Evolutionary conservation across 352 stramenopile species (phyloP), one percentile per base, ranked within the genome.

Genomic region (Thraustochytrium sp.): DNA sequence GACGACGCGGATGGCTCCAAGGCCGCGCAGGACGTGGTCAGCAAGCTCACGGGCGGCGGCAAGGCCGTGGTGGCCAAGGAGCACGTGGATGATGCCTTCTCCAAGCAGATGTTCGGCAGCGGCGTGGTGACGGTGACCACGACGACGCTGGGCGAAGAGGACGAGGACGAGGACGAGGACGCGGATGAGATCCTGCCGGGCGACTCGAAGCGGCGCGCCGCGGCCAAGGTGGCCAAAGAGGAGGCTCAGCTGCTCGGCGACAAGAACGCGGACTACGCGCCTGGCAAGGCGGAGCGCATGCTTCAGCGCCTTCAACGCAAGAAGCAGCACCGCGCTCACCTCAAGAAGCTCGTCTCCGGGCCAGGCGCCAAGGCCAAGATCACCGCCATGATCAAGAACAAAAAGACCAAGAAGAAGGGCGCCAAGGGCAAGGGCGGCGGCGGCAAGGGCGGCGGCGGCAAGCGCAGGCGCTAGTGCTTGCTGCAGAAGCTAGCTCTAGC

Each of bases 31-130:
- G 31, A 8, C 38, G 53, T 64, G 68, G 31, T 80, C 9, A 63
- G 48, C 23, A 26, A 80, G 34, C 26, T 80, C 44, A 80, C 68
- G 2, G 68, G 68, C 49, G 9, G 63, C n/a, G n/a, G n/a, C n/a
- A 53, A 63, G 31, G 42, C 53, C 5, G 31, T 40, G 16, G 68
- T 80, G 8, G 5, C 40, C 5, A 51, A 61, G 34, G 40, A 68
- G 68, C 34, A 80, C 18, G 53, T 80, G 26, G 48, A 61, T 13
- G 68, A 80, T 26, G 68, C 76, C 2, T 80, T 80, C 44, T 80
- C 68, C 18, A 80, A 80, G 46, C 37, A 80, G 13, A 80, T 80
- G 68, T 80, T 80, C 31, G 68, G 68, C 42, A 80, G 68, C 44
- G 31, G 68, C 68, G 46, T 38, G 29, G 68, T 80, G 9, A 80